These are phyloP conservation scores for Lathyrus oleraceus DNA, from an alignment of 306 rosid genomes.

Conservation along the genomic window DNA sequence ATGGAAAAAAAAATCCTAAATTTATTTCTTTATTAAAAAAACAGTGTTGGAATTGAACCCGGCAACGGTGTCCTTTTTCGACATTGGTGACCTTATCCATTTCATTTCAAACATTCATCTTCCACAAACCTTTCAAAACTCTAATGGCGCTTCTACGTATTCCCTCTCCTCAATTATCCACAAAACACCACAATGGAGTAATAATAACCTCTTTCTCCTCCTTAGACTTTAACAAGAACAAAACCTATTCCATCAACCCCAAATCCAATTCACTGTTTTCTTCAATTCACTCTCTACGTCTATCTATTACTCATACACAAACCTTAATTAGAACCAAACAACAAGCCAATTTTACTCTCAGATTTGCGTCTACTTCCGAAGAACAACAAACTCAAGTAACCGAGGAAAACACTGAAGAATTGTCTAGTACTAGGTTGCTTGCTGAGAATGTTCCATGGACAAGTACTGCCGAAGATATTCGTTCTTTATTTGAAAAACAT, in stretches of 20 bases:
- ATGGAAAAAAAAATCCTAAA: too few relatives aligned
- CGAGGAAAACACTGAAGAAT: slow-evolving; percentile 37
- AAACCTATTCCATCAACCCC: slow-evolving; percentile 28
- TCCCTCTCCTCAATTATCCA: background rate
- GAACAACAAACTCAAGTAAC: slow-evolving; percentile 36
- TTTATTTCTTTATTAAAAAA: too few relatives aligned
- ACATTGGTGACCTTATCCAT: background rate
- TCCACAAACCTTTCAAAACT: background rate
- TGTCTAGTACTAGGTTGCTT: slow-evolving; percentile 59
- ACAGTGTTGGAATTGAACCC: too few relatives aligned
- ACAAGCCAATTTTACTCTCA: slow-evolving; percentile 32
- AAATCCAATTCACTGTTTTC: slow-evolving; percentile 38
- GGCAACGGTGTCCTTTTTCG: background rate
- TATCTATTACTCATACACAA: slow-evolving; percentile 26
- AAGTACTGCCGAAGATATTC: slow-evolving; percentile 80
- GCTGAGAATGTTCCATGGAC: slow-evolving; percentile 94
- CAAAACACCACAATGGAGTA: background rate
- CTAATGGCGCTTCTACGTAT: background rate
- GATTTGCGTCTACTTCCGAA: slow-evolving; percentile 47
- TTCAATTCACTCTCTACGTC: slow-evolving; percentile 32
- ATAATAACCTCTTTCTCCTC: background rate
- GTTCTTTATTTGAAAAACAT: slow-evolving; percentile 65
- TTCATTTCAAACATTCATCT: background rate
- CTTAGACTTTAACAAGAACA: background rate
- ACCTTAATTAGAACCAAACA: slow-evolving; percentile 33